Percentiles rank a stretch among this genome's conserved stretches.
phyloP scores from a whole-genome alignment of 176 grass and related monocot genomes.

The Puya raimondii region DNA sequence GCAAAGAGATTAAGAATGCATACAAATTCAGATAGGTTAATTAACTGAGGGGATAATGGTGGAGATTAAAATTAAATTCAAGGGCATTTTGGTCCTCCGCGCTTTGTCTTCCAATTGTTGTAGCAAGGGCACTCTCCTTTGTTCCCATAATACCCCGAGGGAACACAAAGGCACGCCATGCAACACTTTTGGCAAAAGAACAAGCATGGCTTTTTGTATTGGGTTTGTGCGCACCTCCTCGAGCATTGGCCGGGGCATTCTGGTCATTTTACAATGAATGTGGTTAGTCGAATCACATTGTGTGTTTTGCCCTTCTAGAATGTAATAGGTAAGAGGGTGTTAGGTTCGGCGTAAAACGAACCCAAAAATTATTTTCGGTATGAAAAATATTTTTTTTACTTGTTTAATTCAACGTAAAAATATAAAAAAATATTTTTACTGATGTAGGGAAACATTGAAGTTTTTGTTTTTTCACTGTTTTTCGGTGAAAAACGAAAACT shows the following conservation, averaged over 20 bases:
- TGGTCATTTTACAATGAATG: constrained; percentile 6
- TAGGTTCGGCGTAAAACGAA: no score
- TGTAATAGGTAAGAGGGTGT: no score
- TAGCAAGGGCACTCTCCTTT: constrained; percentile 53
- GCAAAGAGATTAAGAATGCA: neutral
- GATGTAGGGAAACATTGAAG: no score
- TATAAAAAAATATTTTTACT: no score
- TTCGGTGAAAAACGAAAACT: no score
- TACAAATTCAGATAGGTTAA: neutral
- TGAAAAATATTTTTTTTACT: no score
- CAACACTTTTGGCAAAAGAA: constrained; percentile 67
- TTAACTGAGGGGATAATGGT: neutral
- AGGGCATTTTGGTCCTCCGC: constrained; percentile 48
- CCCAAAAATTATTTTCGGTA: no score
- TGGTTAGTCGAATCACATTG: neutral
- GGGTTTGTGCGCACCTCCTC: constrained; percentile 32
- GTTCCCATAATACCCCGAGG: constrained; percentile 53
- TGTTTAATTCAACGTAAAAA: no score
- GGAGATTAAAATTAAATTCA: neutral
- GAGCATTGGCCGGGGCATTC: constrained; percentile 42
- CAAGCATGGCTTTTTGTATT: constrained; percentile 52
- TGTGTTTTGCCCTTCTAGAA: no score
- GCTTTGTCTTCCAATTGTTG: constrained; percentile 65
- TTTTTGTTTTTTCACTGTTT: no score
- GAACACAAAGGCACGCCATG: constrained; percentile 41